These are phyloP conservation scores for Parastagonospora nodorum DNA, from an alignment of 2,329 filamentous ascomycete genomes.

Conservation along the genomic window DNA sequence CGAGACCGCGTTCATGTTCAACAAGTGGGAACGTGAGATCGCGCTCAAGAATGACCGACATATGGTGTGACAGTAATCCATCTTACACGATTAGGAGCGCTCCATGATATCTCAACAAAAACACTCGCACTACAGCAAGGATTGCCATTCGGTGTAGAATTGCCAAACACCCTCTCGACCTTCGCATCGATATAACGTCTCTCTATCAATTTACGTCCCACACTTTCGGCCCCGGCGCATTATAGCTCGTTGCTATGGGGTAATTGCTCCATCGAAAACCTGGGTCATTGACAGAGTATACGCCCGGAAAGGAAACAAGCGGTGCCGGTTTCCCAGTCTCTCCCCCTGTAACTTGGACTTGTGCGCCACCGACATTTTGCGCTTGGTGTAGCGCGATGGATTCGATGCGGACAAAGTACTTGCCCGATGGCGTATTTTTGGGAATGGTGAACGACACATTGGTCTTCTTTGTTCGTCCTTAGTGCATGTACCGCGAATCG, in stretches of 20 bases:
- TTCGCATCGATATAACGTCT: too few species aligned
- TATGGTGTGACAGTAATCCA: slow-evolving; percentile 1
- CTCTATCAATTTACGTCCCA: slow-evolving; percentile 20
- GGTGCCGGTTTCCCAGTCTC: slow-evolving; percentile 45
- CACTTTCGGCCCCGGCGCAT: slow-evolving; percentile 31
- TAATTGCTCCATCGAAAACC: slow-evolving; percentile 40
- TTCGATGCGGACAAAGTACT: slow-evolving; percentile 54
- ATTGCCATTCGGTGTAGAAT: not conserved
- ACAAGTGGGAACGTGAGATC: slow-evolving; percentile 7
- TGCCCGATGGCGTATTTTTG: slow-evolving; percentile 45
- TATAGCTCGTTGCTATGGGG: slow-evolving; percentile 34
- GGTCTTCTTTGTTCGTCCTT: slow-evolving; percentile 18
- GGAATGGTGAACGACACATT: slow-evolving; percentile 46
- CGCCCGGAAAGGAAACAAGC: slow-evolving; percentile 50
- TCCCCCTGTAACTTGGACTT: slow-evolving; percentile 49
- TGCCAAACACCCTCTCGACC: not conserved
- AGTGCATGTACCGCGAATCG: not conserved
- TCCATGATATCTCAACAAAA: not conserved
- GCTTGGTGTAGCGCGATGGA: slow-evolving; percentile 53
- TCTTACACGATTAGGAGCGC: not conserved
- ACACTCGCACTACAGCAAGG: not conserved
- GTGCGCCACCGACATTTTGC: slow-evolving; percentile 40
- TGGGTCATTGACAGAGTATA: slow-evolving; percentile 38
- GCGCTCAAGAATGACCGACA: slow-evolving; percentile 8
- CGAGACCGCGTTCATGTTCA: slow-evolving; percentile 12